Conservation (phyloP, 305 asterid species). For the Caryopteris hybrid region DNA sequence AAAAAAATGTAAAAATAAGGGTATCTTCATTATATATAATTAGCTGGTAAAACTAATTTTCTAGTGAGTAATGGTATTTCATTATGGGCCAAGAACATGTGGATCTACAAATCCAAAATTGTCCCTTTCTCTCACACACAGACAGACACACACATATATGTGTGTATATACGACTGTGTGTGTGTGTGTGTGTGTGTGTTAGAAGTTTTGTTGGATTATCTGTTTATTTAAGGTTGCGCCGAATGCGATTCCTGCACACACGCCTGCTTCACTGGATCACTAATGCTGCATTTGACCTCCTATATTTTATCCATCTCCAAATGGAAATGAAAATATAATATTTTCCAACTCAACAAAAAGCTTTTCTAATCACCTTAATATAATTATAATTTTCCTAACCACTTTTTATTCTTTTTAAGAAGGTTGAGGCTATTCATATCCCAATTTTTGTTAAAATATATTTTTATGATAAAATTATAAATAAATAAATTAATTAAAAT, state of each 20-base stretch:
- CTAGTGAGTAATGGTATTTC: neutral
- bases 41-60: neutral
- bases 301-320: too few species aligned
- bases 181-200: neutral
- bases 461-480: too few species aligned
- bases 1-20: neutral
- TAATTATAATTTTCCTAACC: too few species aligned
- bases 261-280: constrained; percentile 10
- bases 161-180: too few species aligned
- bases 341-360: too few species aligned
- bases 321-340: too few species aligned
- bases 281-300: neutral
- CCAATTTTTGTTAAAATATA: too few species aligned
- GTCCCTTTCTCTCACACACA: neutral
- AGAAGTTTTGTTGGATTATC: neutral
- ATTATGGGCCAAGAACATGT: constrained; percentile 12
- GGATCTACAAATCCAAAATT: constrained; percentile 3
- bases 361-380: too few species aligned
- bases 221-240: neutral
- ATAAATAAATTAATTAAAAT: too few species aligned
- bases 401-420: too few species aligned
- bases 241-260: neutral
- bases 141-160: neutral
- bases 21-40: neutral
- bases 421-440: too few species aligned